Evolutionary conservation across 768 basidiomycete genomes (phyloP).

Genomic region (Amanita pseudoporphyria): DNA sequence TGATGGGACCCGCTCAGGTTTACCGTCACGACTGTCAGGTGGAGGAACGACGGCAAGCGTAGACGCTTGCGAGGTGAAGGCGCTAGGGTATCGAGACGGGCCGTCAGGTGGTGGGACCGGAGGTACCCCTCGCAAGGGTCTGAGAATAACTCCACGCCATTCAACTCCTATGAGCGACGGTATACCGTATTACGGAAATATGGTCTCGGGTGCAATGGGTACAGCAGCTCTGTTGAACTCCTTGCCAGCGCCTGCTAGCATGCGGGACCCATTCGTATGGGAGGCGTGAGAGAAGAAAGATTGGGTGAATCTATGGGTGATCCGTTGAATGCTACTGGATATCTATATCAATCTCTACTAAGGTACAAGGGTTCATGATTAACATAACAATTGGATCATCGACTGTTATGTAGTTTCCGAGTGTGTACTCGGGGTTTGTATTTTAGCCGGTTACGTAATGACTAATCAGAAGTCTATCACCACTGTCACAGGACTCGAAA

Average conservation of each 20-base stretch:
- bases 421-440: too few relatives aligned
- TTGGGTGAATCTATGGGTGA: background rate
- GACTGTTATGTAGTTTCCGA: too few relatives aligned
- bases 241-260: background rate
- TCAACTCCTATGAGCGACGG: background rate
- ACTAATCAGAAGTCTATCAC: too few relatives aligned
- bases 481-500: too few relatives aligned
- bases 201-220: conserved; percentile 4
- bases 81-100: background rate
- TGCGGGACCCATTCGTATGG: conserved; percentile 3
- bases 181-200: background rate
- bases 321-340: background rate
- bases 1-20: too few relatives aligned
- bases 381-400: too few relatives aligned
- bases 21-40: background rate
- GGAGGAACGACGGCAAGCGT: background rate
- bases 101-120: background rate
- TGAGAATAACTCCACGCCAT: background rate
- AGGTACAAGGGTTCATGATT: too few relatives aligned
- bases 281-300: background rate
- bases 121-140: background rate
- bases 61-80: background rate
- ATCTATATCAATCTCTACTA: too few relatives aligned
- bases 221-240: conserved; percentile 1
- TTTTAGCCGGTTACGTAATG: too few relatives aligned